Evolutionary conservation across 768 basidiomycete genomes (phyloP), one percentile per base, ranked within the genome.

Genomic region (Pulveroboletus sp.): DNA sequence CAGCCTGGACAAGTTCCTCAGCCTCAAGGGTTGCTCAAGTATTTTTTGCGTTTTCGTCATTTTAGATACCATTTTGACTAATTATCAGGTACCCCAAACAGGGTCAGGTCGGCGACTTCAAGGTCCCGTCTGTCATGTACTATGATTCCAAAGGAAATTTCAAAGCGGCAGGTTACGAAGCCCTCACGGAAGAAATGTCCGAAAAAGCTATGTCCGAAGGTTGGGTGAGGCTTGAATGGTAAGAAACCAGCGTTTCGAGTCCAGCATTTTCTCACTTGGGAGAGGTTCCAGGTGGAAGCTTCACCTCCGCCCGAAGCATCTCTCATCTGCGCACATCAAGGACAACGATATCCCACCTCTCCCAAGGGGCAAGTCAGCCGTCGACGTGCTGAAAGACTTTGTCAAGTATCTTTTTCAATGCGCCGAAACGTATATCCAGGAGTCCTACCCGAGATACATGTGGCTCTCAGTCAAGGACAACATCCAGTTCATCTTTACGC

Each of bases 401-500:
- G 56, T 79, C 29, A 29, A 39, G 8, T 79, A 78, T 36, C 62
- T 82, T 0, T 72, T 69, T 41, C 37, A 63, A 5, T 78, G 77
- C 32, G 68, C 76, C 0, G 61, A 60, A 24, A 57, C 45, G 0
- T 81, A 76, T 43, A 79, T 82, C 27, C 53, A 59, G 16, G 74
- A 78, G n/a, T 67, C 69, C 0, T 72, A 76, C 34, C 61, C 66
- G 0, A 34, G 37, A 1, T 78, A 79, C 4, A 56, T 78, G 1
- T 80, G 78, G 79, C 43, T 48, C 0, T 72, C 70, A 0, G 50
- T 80, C 16, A 64, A 74, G 47, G 49, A 67, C 12, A 56, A 49
- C 2, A 75, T 78, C 19, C 70, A 78, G 23, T 77, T 77, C 49
- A 67, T 84, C 4, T 69, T 84, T 6, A 73, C 74, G 0, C 81